A percentile compares a stretch with the other conserved stretches of the same genome.
Evolutionary conservation across 257 asterid species (phyloP).

Genomic region (Solanum ossicruentum): DNA sequence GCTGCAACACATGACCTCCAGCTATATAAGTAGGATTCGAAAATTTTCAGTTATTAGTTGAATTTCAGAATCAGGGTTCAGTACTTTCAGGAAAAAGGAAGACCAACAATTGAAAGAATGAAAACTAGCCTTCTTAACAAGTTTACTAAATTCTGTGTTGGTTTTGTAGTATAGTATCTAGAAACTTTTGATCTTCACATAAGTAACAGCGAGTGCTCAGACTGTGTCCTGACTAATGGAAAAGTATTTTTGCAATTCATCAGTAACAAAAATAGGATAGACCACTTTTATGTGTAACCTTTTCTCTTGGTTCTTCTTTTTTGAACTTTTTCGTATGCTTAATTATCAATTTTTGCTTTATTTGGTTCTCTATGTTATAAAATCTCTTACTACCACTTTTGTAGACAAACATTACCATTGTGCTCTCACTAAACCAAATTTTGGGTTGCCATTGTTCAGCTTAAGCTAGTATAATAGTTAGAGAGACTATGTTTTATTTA

Average conservation of each 20-base stretch:
- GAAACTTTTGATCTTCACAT: not conserved
- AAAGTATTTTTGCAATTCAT: not conserved
- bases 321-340: not conserved
- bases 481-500: not conserved
- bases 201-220: not conserved
- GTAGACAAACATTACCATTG: not conserved
- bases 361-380: not conserved
- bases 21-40: too few species aligned
- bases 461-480: not conserved
- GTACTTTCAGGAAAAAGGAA: not conserved
- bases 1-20: not conserved
- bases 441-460: not conserved
- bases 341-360: not conserved
- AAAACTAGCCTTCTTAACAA: not conserved
- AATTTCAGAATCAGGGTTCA: not conserved
- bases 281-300: not conserved
- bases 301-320: not conserved
- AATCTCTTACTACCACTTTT: not conserved
- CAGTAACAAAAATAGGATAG: not conserved
- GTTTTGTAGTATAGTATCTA: not conserved
- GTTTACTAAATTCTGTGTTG: not conserved
- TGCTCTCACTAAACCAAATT: not conserved
- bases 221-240: not conserved
- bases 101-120: not conserved
- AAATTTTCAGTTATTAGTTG: not conserved